Evolutionary conservation across 345 rosid species (phyloP).

Genomic region (Gossypium australe): DNA sequence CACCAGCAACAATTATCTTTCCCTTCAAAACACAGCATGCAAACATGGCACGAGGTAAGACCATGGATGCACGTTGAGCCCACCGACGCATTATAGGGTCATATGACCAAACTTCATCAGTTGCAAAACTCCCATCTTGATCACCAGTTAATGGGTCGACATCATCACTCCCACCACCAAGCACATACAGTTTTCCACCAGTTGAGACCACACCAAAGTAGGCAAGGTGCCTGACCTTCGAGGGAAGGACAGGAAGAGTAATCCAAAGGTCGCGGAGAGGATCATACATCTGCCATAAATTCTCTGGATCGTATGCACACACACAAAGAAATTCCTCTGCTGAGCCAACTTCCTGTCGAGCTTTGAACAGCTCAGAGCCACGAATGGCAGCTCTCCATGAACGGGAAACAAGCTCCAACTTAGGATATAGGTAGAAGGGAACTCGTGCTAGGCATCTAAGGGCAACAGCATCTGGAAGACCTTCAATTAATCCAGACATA

Average conservation of each 20-base stretch:
- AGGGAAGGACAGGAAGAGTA: conserved; percentile 85
- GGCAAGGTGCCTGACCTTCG: conserved; percentile 74
- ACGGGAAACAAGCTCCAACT: conserved; percentile 82
- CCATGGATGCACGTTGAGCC: conserved; percentile 67
- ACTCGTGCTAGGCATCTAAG: conserved; percentile 91
- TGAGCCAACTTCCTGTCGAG: conserved; percentile 67
- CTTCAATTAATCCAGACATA: conserved; percentile 89
- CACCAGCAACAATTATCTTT: conserved; percentile 87
- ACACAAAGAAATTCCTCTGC: conserved; percentile 74
- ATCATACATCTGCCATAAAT: conserved; percentile 92
- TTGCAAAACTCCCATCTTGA: conserved; percentile 89
- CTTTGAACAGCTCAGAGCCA: conserved; percentile 69
- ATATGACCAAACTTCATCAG: conserved; percentile 91
- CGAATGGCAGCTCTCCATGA: conserved; percentile 79
- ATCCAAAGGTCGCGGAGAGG: conserved; percentile 80
- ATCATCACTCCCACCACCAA: conserved; percentile 96
- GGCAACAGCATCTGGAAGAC: conserved; percentile 90
- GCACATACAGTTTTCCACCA: conserved; percentile 67
- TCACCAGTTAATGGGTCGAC: conserved; percentile 92
- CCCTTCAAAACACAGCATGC: conserved; percentile 84
- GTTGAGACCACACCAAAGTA: conserved; percentile 77
- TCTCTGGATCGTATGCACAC: conserved; percentile 89
- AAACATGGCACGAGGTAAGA: conserved; percentile 95
- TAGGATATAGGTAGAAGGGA: conserved; percentile 70
- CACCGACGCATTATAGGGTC: conserved; percentile 70